Evolutionary conservation across 495 filamentous ascomycete species (phyloP).

Genomic region (Astrothelium subdiscretum): DNA sequence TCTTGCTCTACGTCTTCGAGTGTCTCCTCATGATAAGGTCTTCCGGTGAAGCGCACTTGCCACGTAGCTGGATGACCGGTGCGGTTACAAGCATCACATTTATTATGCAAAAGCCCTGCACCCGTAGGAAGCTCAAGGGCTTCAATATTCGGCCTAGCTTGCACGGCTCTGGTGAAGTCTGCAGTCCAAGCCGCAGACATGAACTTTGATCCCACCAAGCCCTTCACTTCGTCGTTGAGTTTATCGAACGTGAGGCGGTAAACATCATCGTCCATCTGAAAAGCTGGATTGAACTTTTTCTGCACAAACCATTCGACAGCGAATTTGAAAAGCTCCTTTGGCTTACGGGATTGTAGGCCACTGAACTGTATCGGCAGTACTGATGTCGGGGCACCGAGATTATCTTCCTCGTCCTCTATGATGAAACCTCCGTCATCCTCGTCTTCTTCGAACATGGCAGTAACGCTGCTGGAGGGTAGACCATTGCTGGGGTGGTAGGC

Average conservation of each 20-base stretch:
- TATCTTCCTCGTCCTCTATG: slow-evolving; percentile 49
- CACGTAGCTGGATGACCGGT: slow-evolving; percentile 53
- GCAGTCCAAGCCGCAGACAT: slow-evolving; percentile 60
- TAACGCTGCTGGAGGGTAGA: not conserved
- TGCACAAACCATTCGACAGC: slow-evolving; percentile 76
- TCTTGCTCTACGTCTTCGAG: slow-evolving; percentile 50
- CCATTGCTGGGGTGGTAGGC: not conserved
- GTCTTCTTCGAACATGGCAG: slow-evolving; percentile 31
- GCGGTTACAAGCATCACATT: slow-evolving; percentile 72
- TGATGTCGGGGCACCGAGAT: slow-evolving; percentile 47
- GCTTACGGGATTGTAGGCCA: slow-evolving; percentile 49
- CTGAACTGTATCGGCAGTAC: slow-evolving; percentile 59
- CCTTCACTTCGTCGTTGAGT: slow-evolving; percentile 59
- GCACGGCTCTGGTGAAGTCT: slow-evolving; percentile 52
- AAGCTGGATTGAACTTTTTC: slow-evolving; percentile 64
- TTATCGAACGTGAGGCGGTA: slow-evolving; percentile 65
- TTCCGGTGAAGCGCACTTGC: slow-evolving; percentile 51
- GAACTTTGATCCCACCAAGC: slow-evolving; percentile 58
- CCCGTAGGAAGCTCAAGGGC: slow-evolving; percentile 19
- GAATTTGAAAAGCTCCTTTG: slow-evolving; percentile 66
- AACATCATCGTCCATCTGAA: slow-evolving; percentile 49
- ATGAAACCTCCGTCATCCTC: slow-evolving; percentile 60
- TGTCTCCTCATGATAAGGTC: slow-evolving; percentile 56
- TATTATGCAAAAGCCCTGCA: slow-evolving; percentile 23
- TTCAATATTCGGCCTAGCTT: slow-evolving; percentile 46